These are phyloP conservation scores for Amoebophrya sp. DNA, from an alignment of 169 alveolate species.

Conservation along the genomic window DNA sequence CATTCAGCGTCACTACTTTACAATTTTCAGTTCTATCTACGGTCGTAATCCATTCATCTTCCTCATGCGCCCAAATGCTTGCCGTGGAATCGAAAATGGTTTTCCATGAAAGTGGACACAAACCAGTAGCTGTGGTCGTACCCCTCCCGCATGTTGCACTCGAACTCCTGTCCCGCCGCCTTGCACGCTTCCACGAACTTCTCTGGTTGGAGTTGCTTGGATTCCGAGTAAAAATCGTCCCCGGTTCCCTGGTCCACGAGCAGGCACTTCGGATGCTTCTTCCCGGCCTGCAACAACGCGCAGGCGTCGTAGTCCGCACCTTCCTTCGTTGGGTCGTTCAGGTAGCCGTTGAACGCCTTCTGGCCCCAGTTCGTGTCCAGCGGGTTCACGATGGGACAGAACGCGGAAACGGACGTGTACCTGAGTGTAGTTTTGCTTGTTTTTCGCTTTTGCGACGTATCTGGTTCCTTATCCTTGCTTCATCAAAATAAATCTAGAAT, in stretches of 20 bases:
- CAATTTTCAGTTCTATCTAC: no score
- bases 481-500: no score
- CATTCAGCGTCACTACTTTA: no score
- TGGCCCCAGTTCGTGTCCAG: slow-evolving; percentile 60
- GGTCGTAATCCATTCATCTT: no score
- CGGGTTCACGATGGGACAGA: slow-evolving; percentile 61
- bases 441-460: slow-evolving; percentile 37
- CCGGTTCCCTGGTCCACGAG: slow-evolving; percentile 60
- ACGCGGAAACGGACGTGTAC: slow-evolving; percentile 49
- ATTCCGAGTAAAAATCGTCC: slow-evolving; percentile 50
- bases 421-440: neutral
- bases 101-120: slow-evolving; percentile 57
- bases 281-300: slow-evolving; percentile 36
- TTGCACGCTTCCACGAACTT: slow-evolving; percentile 39
- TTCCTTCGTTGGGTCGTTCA: slow-evolving; percentile 41
- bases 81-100: slow-evolving; percentile 47
- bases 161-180: slow-evolving; percentile 49
- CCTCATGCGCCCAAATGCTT: neutral
- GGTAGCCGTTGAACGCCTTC: slow-evolving; percentile 59
- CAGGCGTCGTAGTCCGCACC: slow-evolving; percentile 27
- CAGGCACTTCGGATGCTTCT: slow-evolving; percentile 44
- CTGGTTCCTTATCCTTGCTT: no score
- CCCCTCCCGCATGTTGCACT: slow-evolving; percentile 50
- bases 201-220: slow-evolving; percentile 32
- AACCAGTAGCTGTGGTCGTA: slow-evolving; percentile 62